Percentiles rank a stretch among this genome's conserved stretches.
Evolutionary conservation across 2,329 filamentous ascomycete species (phyloP).

Genomic region (Aureobasidium musti): DNA sequence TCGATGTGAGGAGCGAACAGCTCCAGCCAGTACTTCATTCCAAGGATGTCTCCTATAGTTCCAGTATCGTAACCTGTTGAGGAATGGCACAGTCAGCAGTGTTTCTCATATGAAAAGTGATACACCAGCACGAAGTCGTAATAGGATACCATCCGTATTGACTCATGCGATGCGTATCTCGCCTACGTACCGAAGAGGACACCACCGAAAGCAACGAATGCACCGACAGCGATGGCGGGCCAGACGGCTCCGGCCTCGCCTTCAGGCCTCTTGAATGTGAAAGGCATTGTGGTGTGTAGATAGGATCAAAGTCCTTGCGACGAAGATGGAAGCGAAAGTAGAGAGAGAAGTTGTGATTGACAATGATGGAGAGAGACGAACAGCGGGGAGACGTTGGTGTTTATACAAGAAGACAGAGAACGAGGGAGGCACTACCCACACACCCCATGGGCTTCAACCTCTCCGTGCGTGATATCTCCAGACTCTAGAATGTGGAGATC

Average conservation of each 20-base stretch:
- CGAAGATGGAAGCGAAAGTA: neutral
- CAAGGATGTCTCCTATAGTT: constrained; percentile 47
- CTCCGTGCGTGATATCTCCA: constrained; percentile 15
- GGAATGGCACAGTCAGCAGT: neutral
- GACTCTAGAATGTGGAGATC: constrained; percentile 16
- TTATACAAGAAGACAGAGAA: constrained; percentile 1
- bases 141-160: too few relatives aligned
- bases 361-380: constrained; percentile 1
- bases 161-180: too few relatives aligned
- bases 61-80: constrained; percentile 41
- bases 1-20: constrained; percentile 43
- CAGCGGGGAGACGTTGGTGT: neutral
- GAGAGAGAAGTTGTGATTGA: constrained; percentile 7
- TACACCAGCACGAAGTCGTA: too few relatives aligned
- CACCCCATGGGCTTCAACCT: constrained; percentile 20
- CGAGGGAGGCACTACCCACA: neutral
- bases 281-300: constrained; percentile 43
- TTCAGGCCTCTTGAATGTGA: constrained; percentile 50
- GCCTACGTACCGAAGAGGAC: constrained; percentile 27
- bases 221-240: constrained; percentile 46
- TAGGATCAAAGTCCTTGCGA: neutral
- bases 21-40: constrained; percentile 46
- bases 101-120: too few relatives aligned
- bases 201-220: constrained; percentile 44
- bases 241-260: constrained; percentile 47